Evolutionary conservation across 441 rosid genomes (phyloP), one percentile per base, ranked within the genome.

Genomic region (Breynia disticha): DNA sequence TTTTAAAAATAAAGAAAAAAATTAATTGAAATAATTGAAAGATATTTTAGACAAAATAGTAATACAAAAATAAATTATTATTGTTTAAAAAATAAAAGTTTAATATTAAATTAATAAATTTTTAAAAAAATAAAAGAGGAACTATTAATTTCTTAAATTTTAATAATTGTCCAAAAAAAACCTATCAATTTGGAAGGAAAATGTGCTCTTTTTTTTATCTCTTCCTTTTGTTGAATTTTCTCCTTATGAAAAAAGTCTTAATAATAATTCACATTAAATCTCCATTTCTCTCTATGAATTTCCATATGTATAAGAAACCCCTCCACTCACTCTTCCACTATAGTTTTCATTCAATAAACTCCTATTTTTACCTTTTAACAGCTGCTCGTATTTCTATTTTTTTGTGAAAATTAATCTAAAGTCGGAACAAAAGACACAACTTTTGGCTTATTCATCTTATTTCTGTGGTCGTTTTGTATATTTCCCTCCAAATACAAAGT

Each of bases 241-340:
- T 54, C 0, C 57, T 41, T 65, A 62, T 72, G 72, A 71, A 78
- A 78, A 67, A 49, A 61, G 72, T 61, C 74, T 61, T 49, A 15
- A 32, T 55, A n/a, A n/a, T 57, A 58, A 65, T 66, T 61, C 55
- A 41, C 44, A 41, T 7, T 38, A 1, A 8, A 20, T 18, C 39
- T n/a, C 32, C 44, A 57, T 56, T 24, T 57, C 48, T 50, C 17
- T 20, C 46, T 12, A 8, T 28, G 35, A 39, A 59, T 66, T 75
- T 73, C 73, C 76, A 71, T 62, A 63, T 18, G 15, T 60, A 56
- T 63, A 61, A 19, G 44, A 57, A 14, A 13, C 15, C 42, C 12
- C 11, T 5, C 16, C 44, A 2, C 20, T 19, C 15, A 41, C 19
- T 1, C 38, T 21, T 17, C 44, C 54, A 11, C 48, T 28, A 56